These are phyloP conservation scores for Leccinum obscurum DNA, from an alignment of 768 basidiomycete genomes.

Conservation along the genomic window DNA sequence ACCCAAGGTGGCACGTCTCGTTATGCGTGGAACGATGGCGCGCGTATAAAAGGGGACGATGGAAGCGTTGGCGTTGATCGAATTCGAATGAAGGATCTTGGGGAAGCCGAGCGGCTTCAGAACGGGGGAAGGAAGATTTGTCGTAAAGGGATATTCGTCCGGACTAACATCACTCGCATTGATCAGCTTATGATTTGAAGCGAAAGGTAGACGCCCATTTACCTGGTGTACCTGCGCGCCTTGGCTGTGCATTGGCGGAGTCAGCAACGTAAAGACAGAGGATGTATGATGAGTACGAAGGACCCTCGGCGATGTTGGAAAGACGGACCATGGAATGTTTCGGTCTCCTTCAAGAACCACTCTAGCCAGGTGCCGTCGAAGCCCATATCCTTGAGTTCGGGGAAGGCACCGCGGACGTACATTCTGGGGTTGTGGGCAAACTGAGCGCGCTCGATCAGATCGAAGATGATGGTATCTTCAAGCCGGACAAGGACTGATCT, in stretches of 20 bases:
- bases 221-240: conserved; percentile 94
- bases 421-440: conserved; percentile 93
- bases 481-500: conserved; percentile 83
- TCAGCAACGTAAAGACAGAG: background rate
- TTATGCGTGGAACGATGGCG: conserved; percentile 87
- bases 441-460: conserved; percentile 94
- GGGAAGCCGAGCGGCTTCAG: conserved; percentile 75
- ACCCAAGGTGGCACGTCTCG: conserved; percentile 64
- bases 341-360: conserved; percentile 96
- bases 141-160: conserved; percentile 96
- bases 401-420: conserved; percentile 77
- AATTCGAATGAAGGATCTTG: conserved; percentile 73
- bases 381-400: conserved; percentile 69
- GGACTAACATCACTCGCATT: conserved; percentile 55
- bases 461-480: conserved; percentile 99
- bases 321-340: conserved; percentile 87
- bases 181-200: conserved; percentile 1
- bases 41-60: conserved; percentile 90
- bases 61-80: conserved; percentile 81
- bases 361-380: conserved; percentile 92
- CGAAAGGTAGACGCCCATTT: conserved; percentile 12
- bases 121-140: conserved; percentile 77
- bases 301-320: conserved; percentile 4
- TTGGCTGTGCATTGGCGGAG: conserved; percentile 59
- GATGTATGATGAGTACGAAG: background rate